Evolutionary conservation across 768 basidiomycete genomes (phyloP).

Genomic region (Collybia mongolica): DNA sequence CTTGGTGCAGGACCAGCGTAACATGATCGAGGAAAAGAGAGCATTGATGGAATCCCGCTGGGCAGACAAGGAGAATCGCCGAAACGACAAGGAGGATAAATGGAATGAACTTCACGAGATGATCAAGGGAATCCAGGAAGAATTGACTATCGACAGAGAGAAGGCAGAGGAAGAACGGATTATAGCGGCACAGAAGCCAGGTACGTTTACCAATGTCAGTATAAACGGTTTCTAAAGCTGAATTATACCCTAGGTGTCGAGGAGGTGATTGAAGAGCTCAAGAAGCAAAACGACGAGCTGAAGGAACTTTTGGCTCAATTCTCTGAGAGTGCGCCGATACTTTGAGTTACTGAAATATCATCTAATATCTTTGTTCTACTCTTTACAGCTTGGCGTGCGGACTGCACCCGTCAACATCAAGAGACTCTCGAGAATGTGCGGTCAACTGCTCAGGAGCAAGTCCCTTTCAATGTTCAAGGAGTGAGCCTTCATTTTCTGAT

Average conservation of each 20-base stretch:
- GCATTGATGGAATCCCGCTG: conserved; percentile 60
- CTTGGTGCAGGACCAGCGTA: conserved; percentile 65
- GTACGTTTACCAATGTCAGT: conserved; percentile 31
- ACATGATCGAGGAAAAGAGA: conserved; percentile 58
- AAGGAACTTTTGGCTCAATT: conserved; percentile 52
- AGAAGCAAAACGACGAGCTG: conserved; percentile 58
- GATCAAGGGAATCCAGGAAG: conserved; percentile 55
- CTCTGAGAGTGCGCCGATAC: conserved; percentile 49
- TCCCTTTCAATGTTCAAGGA: conserved; percentile 82
- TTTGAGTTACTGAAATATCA: not conserved
- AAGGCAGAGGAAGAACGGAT: conserved; percentile 52
- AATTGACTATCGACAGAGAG: conserved; percentile 49
- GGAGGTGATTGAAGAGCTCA: conserved; percentile 57
- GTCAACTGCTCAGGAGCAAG: conserved; percentile 70
- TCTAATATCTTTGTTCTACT: conserved; percentile 4
- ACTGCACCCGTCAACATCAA: conserved; percentile 60
- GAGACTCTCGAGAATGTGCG: conserved; percentile 68
- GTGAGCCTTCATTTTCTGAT: conserved; percentile 39
- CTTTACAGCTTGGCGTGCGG: conserved; percentile 61
- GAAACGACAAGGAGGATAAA: conserved; percentile 57
- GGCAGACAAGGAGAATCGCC: conserved; percentile 57
- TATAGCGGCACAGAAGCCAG: conserved; percentile 53
- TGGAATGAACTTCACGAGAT: conserved; percentile 60
- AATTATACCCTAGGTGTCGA: conserved; percentile 47
- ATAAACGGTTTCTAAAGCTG: not conserved